Evolutionary conservation across 2,329 filamentous ascomycete species (phyloP).

Genomic region (Lasiodiplodia sp.): DNA sequence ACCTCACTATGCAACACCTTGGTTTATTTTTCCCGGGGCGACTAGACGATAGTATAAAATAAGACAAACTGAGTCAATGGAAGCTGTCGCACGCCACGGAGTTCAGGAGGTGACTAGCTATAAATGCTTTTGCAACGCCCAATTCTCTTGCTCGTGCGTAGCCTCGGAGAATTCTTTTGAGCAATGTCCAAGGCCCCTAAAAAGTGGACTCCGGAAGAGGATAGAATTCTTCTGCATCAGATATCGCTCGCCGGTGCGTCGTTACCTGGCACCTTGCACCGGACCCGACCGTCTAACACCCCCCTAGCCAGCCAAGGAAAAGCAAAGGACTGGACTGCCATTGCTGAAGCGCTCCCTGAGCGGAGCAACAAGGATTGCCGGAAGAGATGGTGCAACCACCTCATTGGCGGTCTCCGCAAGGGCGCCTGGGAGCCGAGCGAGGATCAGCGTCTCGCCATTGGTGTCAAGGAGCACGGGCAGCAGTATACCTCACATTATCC

Average conservation of each 20-base stretch:
- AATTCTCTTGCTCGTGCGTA: too few species aligned
- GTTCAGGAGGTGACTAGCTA: too few species aligned
- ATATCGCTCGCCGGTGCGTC: not conserved
- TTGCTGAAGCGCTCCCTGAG: slow-evolving; percentile 36
- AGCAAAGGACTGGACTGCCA: slow-evolving; percentile 21
- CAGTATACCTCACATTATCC: not conserved
- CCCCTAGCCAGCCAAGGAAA: not conserved
- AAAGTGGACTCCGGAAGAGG: slow-evolving; percentile 20
- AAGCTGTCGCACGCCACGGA: too few species aligned
- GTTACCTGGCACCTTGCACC: not conserved
- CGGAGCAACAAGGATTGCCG: slow-evolving; percentile 44
- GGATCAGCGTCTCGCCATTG: not conserved
- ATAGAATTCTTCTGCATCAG: slow-evolving; percentile 15
- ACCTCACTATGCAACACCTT: too few species aligned
- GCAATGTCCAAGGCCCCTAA: slow-evolving; percentile 12
- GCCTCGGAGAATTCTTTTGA: not conserved
- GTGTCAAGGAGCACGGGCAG: not conserved
- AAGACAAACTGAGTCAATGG: too few species aligned
- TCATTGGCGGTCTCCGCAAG: slow-evolving; percentile 37
- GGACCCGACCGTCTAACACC: not conserved
- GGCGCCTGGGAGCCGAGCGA: slow-evolving; percentile 37
- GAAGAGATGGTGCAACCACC: slow-evolving; percentile 41
- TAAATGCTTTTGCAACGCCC: too few species aligned
- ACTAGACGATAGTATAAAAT: too few species aligned
- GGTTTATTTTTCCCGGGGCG: too few species aligned